Conservation (phyloP, 2,329 filamentous ascomycete genomes). For the Paracamarosporium sp. region DNA sequence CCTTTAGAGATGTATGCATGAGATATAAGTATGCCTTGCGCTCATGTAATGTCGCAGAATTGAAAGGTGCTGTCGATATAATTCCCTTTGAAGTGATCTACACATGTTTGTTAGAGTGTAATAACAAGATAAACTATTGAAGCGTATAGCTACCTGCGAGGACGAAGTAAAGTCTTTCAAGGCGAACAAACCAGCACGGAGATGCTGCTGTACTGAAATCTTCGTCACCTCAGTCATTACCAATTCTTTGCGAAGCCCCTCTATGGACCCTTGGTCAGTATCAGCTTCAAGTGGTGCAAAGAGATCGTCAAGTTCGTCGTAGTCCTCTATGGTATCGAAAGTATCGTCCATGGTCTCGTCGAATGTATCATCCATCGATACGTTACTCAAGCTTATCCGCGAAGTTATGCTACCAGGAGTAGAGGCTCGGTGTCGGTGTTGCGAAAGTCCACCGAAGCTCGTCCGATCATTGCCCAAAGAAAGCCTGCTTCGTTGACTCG, state of each 20-base stretch:
- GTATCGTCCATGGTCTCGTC: slow-evolving; percentile 48
- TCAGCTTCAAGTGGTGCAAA: slow-evolving; percentile 40
- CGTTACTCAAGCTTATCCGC: slow-evolving; percentile 45
- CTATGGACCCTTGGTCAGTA: slow-evolving; percentile 38
- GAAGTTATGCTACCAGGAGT: slow-evolving; percentile 57
- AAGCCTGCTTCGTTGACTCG: slow-evolving; percentile 69
- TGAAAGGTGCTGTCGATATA: slow-evolving; percentile 41
- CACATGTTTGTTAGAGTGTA: slow-evolving; percentile 6
- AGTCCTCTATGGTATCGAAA: slow-evolving; percentile 47
- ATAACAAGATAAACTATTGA: not conserved
- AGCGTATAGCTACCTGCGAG: slow-evolving; percentile 22
- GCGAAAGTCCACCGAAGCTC: slow-evolving; percentile 60
- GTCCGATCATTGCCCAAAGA: slow-evolving; percentile 74
- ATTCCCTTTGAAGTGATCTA: slow-evolving; percentile 33
- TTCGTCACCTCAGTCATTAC: slow-evolving; percentile 45
- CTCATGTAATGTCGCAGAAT: slow-evolving; percentile 45
- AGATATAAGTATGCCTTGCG: slow-evolving; percentile 48
- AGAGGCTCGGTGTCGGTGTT: slow-evolving; percentile 60
- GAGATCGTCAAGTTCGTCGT: slow-evolving; percentile 47
- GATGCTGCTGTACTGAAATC: slow-evolving; percentile 36
- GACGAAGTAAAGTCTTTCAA: slow-evolving; percentile 23
- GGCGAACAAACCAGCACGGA: slow-evolving; percentile 35
- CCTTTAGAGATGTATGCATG: slow-evolving; percentile 36
- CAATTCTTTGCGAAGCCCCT: slow-evolving; percentile 48
- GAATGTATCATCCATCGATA: slow-evolving; percentile 46